Evolutionary conservation across 1,284 basidiomycete species (phyloP).

Genomic region (Apiotrichum gamsii): DNA sequence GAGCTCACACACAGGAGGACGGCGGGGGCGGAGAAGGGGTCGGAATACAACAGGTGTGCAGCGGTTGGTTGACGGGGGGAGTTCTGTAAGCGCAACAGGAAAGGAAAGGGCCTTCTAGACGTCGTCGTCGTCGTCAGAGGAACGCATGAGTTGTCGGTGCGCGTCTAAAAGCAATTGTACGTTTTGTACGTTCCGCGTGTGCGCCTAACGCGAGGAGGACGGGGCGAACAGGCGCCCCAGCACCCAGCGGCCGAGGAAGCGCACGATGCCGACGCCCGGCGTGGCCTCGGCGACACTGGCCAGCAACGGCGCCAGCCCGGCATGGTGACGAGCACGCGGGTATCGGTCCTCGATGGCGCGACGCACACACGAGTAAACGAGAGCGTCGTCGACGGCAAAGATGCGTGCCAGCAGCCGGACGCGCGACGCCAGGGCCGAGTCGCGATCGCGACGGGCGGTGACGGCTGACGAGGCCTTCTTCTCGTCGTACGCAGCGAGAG

Average conservation of each 20-base stretch:
- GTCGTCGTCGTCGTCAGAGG: no score
- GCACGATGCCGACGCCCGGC: conserved; percentile 26
- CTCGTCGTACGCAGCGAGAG: conserved; percentile 2
- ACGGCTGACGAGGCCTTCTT: no score
- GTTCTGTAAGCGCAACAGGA: no score
- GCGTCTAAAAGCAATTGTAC: no score
- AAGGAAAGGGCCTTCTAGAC: no score
- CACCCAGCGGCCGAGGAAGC: conserved; percentile 30
- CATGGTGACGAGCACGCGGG: conserved; percentile 32
- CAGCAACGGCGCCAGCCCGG: conserved; percentile 30
- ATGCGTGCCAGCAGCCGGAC: conserved; percentile 27
- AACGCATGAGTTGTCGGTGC: no score
- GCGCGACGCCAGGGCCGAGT: conserved; percentile 17
- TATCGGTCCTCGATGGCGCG: conserved; percentile 41
- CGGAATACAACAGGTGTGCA: no score
- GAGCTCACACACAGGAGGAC: no score
- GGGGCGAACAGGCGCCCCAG: conserved; percentile 27
- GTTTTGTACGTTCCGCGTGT: no score
- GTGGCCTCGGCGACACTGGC: conserved; percentile 23
- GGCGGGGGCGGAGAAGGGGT: no score
- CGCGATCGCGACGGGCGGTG: neutral
- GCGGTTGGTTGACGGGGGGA: no score
- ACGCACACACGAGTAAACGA: conserved; percentile 38
- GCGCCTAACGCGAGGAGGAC: no score
- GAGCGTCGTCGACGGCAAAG: conserved; percentile 42